Base-by-base conservation (phyloP, 805 yeast species). In the Priceomyces carsonii region DNA sequence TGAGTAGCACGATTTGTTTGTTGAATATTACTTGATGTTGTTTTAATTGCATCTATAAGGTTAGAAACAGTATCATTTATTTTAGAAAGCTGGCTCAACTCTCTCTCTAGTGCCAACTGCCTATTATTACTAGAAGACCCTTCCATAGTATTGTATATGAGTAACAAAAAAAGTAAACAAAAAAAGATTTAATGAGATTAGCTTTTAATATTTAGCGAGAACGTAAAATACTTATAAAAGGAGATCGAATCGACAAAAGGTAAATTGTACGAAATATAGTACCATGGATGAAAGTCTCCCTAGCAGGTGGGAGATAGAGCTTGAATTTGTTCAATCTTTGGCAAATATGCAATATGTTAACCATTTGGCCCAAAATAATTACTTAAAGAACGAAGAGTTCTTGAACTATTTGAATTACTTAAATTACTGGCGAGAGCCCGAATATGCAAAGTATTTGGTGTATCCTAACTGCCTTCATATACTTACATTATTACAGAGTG, bases 291-390 rank as follows among this genome's bases (percentile, higher is more conserved):
- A 45, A 15, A 46, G 53, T 18, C 65, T 77, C n/a, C 89, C 91
- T n/a, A 75, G 85, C 4, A 59, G 95, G 38, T 87, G 91, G 87
- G 95, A 86, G 51, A 78, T 86, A 15, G 95, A 86, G 48, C 69
- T 86, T n/a, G 97, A 85, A 76, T 91, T 91, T 61, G 95, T 91
- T 3, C 98, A 91, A 61, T 82, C 95, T 10, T 69, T 91, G 21
- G 87, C 96, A 2, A 93, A 91, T 58, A 80, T 91, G 29, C 95
- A 84, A 57, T 91, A 90, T 54, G 71, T 91, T 37, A 82, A 87
- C 45, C 89, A 79, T 51, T 69, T 91, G 17, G 96, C 96, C 2
- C 96, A 90, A 59, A 85, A 81, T 47, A 80, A 81, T 38, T 80
- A 80, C 52, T 66, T 90, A 8, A 82, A 83, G 48, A 82, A 85